Evolutionary conservation across 1,139 yeast species (phyloP).

Genomic region (Saccharomyces pastorianus): DNA sequence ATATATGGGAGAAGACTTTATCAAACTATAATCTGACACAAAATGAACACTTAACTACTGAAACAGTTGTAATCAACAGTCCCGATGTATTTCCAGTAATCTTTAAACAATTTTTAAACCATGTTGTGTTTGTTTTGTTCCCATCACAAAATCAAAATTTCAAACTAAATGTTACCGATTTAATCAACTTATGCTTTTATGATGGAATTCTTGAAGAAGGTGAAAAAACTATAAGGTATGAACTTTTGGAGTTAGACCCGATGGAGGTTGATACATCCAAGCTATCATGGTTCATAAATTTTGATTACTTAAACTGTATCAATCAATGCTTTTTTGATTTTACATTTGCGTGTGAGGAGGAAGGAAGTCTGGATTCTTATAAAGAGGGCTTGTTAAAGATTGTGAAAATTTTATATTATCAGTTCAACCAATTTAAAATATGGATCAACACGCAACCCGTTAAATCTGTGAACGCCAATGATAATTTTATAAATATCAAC

Average conservation of each 20-base stretch:
- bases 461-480: conserved; percentile 7
- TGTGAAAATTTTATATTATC: conserved; percentile 33
- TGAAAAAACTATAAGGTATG: conserved; percentile 36
- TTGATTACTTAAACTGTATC: conserved; percentile 20
- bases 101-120: conserved; percentile 34
- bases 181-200: conserved; percentile 36
- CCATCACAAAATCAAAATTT: conserved; percentile 23
- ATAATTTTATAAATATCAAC: conserved; percentile 7
- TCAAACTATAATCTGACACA: conserved; percentile 6
- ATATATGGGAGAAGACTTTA: conserved; percentile 18
- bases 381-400: conserved; percentile 23
- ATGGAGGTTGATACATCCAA: conserved; percentile 23
- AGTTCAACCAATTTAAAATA: conserved; percentile 28
- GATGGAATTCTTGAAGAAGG: conserved; percentile 37
- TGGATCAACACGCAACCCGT: conserved; percentile 26
- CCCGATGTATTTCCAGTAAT: conserved; percentile 35
- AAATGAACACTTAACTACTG: conserved; percentile 2
- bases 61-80: conserved; percentile 24
- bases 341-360: conserved; percentile 12
- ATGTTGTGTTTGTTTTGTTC: conserved; percentile 12
- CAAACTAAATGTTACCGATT: conserved; percentile 30
- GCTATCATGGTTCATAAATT: conserved; percentile 32
- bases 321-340: conserved; percentile 29
- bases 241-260: conserved; percentile 23
- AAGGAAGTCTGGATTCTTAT: neutral